phyloP scores from a whole-genome alignment of 768 basidiomycete genomes.

The Collybia sp. region DNA sequence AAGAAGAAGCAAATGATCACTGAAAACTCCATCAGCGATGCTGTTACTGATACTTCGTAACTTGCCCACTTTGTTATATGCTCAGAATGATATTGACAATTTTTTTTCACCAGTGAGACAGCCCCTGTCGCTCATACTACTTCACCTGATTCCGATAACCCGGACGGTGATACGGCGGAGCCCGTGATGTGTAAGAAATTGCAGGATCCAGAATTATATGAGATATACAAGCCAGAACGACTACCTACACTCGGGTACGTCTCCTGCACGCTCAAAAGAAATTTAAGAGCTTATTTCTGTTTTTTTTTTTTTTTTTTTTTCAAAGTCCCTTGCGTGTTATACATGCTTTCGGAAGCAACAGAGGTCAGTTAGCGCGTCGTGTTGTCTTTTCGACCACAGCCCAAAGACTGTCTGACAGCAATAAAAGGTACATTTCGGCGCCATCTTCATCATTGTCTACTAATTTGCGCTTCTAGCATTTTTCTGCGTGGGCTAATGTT shows the following conservation, averaged over 20 bases:
- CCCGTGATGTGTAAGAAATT: neutral
- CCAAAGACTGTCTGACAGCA: no score
- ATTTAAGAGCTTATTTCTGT: neutral
- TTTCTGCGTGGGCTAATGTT: neutral
- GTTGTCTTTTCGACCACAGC: no score
- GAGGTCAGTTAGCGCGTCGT: no score
- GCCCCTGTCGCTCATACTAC: no score
- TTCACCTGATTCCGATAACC: no score
- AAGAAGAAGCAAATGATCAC: no score
- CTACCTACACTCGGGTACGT: neutral
- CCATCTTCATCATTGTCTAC: neutral
- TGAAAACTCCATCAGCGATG: no score
- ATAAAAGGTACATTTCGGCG: neutral
- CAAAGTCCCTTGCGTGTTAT: neutral
- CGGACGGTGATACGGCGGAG: no score
- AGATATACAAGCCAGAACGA: neutral
- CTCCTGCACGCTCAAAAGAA: neutral
- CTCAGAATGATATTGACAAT: no score
- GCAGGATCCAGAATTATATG: neutral
- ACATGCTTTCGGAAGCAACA: neutral
- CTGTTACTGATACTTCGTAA: no score
- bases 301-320: neutral
- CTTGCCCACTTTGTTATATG: no score
- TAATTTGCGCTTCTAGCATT: neutral
- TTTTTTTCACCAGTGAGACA: no score